These are phyloP conservation scores for Glomus cerebriforme DNA, from an alignment of 192 early-diverging fungal species.

Conservation along the genomic window DNA sequence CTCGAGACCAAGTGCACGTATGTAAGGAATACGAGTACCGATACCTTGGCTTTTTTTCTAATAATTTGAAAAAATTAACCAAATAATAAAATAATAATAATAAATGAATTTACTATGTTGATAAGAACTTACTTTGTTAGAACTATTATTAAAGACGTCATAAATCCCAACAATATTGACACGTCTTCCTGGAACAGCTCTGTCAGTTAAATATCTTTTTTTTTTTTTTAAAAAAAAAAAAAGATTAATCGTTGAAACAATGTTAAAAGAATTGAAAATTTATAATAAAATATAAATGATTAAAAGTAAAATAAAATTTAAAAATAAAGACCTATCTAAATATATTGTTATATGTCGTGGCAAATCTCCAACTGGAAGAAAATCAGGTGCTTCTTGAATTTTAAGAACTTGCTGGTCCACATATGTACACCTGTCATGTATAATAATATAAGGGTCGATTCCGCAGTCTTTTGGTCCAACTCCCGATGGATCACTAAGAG, in stretches of 20 bases:
- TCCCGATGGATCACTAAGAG: slow-evolving; percentile 33
- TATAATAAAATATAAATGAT: not conserved
- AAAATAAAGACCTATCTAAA: slow-evolving; percentile 70
- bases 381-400: slow-evolving; percentile 95
- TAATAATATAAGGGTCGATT: slow-evolving; percentile 91
- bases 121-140: slow-evolving; percentile 28
- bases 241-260: not conserved
- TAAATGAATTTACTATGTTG: slow-evolving; percentile 24
- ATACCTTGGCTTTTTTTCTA: slow-evolving; percentile 49
- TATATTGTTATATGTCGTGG: slow-evolving; percentile 92
- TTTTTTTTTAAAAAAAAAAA: not conserved
- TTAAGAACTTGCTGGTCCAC: slow-evolving; percentile 97
- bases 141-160: slow-evolving; percentile 85
- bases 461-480: slow-evolving; percentile 62
- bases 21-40: slow-evolving; percentile 91
- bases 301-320: not conserved
- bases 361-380: slow-evolving; percentile 97
- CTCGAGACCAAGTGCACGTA: slow-evolving; percentile 75
- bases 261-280: not conserved
- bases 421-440: slow-evolving; percentile 94
- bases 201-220: slow-evolving; percentile 74
- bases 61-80: not conserved
- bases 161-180: slow-evolving; percentile 94
- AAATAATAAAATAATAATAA: no score
- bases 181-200: slow-evolving; percentile 91